Conservation (phyloP, 164 flowering plant species). For the Tetracentron sinense region DNA sequence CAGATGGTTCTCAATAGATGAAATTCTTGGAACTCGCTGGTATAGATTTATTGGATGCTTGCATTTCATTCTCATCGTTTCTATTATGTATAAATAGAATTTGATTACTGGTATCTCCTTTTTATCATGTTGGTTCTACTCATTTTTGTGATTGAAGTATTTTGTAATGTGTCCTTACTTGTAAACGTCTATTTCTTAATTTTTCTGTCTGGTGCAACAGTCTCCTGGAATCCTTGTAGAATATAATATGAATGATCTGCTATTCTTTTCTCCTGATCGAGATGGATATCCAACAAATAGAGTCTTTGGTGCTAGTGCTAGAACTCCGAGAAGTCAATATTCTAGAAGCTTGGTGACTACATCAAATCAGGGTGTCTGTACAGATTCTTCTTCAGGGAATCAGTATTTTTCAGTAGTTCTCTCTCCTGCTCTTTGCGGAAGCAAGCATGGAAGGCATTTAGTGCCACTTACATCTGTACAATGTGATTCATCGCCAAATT, state of each 20-base stretch:
- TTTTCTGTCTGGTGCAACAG: slow-evolving; percentile 32
- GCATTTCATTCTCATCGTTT: neutral
- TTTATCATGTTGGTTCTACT: neutral
- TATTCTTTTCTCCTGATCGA: slow-evolving; percentile 57
- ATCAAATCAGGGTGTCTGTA: slow-evolving; percentile 21
- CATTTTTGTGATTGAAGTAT: neutral
- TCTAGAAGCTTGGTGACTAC: slow-evolving; percentile 25
- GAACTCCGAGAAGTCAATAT: slow-evolving; percentile 34
- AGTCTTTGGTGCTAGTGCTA: slow-evolving; percentile 23
- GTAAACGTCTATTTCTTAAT: neutral
- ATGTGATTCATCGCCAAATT: slow-evolving; percentile 24
- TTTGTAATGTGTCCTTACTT: neutral
- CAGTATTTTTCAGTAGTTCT: slow-evolving; percentile 21
- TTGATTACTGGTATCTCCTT: neutral
- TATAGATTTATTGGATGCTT: neutral
- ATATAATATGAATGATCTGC: slow-evolving; percentile 40
- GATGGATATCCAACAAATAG: slow-evolving; percentile 30
- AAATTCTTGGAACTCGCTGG: neutral
- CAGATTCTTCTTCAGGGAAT: slow-evolving; percentile 32
- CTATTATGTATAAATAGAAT: neutral
- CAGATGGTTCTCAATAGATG: too few species aligned
- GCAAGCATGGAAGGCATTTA: slow-evolving; percentile 29
- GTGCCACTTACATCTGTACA: slow-evolving; percentile 25
- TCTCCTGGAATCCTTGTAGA: slow-evolving; percentile 53
- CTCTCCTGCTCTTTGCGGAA: slow-evolving; percentile 37